Evolutionary conservation across 257 asterid species (phyloP).

Genomic region (Nicotiana otophora): DNA sequence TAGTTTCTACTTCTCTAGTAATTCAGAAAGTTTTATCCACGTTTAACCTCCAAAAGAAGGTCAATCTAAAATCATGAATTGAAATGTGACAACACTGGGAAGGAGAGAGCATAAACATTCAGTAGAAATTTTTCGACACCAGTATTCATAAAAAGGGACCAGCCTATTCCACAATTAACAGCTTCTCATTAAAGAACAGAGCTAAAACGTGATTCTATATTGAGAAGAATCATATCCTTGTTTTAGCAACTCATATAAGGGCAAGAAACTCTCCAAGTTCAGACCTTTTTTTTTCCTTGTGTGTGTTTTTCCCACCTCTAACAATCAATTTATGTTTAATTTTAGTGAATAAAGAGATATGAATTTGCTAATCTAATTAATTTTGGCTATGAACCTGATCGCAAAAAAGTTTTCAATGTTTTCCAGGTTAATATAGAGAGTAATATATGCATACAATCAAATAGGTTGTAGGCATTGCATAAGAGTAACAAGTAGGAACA

Average conservation of each 20-base stretch:
- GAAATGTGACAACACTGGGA: no score
- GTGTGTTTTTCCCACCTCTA: background rate
- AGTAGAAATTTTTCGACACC: no score
- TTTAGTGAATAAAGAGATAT: background rate
- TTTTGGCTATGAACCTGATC: background rate
- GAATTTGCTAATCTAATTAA: background rate
- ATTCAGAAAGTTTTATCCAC: no score
- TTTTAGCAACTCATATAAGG: background rate
- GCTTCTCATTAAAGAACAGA: background rate
- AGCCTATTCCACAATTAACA: background rate
- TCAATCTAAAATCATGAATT: no score
- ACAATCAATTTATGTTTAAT: background rate
- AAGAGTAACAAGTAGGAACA: background rate
- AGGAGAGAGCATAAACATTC: no score
- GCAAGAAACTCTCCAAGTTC: background rate
- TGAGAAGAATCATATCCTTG: background rate
- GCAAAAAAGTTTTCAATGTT: background rate
- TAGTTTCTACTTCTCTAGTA: no score
- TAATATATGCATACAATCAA: background rate
- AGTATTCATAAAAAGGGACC: no score
- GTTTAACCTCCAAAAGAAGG: no score
- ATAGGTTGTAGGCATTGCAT: background rate
- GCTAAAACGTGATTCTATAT: background rate
- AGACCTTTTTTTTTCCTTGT: background rate
- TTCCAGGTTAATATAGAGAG: no score